These are phyloP conservation scores for Plasmodium gonderi DNA, from an alignment of 169 alveolate species.

Conservation along the genomic window DNA sequence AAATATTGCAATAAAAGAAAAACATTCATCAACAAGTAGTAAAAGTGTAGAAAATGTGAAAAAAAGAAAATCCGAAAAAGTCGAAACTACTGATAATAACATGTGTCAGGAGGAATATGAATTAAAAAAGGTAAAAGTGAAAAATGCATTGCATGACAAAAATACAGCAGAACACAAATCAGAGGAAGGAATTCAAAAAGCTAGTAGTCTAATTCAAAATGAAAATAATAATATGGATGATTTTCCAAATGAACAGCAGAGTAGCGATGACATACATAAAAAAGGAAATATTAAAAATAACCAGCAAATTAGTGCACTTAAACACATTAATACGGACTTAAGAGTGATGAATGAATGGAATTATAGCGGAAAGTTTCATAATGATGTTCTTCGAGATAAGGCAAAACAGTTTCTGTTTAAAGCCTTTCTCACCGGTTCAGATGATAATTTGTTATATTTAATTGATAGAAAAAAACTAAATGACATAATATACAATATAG, in stretches of 20 bases:
- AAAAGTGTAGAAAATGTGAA: slow-evolving; percentile 25
- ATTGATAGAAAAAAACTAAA: slow-evolving; percentile 79
- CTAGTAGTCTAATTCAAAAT: background rate
- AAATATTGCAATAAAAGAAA: slow-evolving; percentile 77
- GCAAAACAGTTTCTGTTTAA: slow-evolving; percentile 76
- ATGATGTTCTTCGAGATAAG: slow-evolving; percentile 75
- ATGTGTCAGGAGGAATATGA: slow-evolving; percentile 21
- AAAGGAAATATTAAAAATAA: slow-evolving; percentile 63
- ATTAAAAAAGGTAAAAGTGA: slow-evolving; percentile 37
- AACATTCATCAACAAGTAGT: slow-evolving; percentile 41
- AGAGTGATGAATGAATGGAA: slow-evolving; percentile 45
- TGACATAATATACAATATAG: slow-evolving; percentile 83
- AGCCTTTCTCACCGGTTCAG: slow-evolving; percentile 76
- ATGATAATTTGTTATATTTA: slow-evolving; percentile 30
- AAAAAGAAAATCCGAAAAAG: slow-evolving; percentile 51
- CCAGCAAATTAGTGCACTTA: background rate
- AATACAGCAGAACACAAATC: slow-evolving; percentile 31
- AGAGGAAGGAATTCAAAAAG: background rate
- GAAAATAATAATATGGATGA: background rate
- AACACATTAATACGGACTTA: slow-evolving; percentile 1
- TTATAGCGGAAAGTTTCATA: slow-evolving; percentile 42
- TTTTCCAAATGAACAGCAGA: background rate
- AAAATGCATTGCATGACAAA: slow-evolving; percentile 75
- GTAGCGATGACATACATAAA: background rate
- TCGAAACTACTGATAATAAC: background rate